Conservation (phyloP, 83 land plant genomes). For the Thuja plicata region DNA sequence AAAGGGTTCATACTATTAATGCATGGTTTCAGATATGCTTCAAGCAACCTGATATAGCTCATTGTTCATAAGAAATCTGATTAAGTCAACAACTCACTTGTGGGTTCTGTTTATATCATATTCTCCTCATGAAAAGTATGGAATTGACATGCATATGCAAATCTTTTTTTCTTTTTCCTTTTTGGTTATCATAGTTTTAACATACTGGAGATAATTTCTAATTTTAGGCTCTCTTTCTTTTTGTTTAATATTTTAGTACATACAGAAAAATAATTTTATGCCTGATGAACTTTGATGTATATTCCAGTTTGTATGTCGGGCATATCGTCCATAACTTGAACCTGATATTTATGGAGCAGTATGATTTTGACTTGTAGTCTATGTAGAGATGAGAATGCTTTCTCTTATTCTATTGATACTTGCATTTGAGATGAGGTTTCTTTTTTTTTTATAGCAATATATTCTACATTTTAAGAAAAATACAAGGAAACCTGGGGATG, state of each 20-base stretch:
- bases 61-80: neutral
- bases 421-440: neutral
- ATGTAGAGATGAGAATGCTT: neutral
- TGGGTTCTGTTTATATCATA: neutral
- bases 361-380: neutral
- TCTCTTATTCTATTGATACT: neutral
- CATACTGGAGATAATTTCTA: neutral
- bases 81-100: neutral
- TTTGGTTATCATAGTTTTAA: neutral
- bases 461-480: neutral
- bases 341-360: neutral
- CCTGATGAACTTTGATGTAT: neutral
- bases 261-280: neutral
- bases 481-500: too few relatives aligned
- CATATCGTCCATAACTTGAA: neutral
- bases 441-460: neutral
- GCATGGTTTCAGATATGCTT: neutral
- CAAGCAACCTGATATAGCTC: neutral
- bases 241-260: neutral
- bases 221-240: neutral
- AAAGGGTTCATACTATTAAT: neutral
- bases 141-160: neutral
- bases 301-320: neutral
- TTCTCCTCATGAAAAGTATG: neutral
- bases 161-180: neutral